phyloP scores from a whole-genome alignment of 768 basidiomycete species.

The Pleurotus tuoliensis region DNA sequence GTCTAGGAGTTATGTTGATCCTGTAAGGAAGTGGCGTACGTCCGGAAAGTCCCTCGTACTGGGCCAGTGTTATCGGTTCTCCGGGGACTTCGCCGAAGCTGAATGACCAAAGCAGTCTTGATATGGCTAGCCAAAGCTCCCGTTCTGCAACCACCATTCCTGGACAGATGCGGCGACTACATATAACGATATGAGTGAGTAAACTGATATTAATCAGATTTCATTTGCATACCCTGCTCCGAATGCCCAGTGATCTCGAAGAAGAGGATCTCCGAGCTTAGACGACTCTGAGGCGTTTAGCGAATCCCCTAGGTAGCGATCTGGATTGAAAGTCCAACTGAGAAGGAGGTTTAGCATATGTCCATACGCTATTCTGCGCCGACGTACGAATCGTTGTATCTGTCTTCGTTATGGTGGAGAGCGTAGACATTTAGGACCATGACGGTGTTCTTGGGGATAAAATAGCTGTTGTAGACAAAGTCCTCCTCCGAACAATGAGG shows the following conservation, averaged over 20 bases:
- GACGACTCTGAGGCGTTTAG: slow-evolving; percentile 26
- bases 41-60: slow-evolving; percentile 30
- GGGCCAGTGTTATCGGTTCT: slow-evolving; percentile 28
- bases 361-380: background rate
- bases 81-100: slow-evolving; percentile 20
- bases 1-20: slow-evolving; percentile 12
- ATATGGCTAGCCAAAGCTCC: slow-evolving; percentile 30
- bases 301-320: slow-evolving; percentile 28
- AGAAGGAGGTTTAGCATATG: background rate
- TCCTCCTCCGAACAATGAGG: slow-evolving; percentile 18
- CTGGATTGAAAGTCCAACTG: slow-evolving; percentile 26
- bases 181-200: background rate
- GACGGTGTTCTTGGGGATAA: slow-evolving; percentile 19
- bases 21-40: slow-evolving; percentile 27
- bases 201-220: background rate
- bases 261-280: slow-evolving; percentile 21
- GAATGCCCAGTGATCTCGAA: slow-evolving; percentile 34
- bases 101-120: slow-evolving; percentile 32
- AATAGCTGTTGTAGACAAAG: slow-evolving; percentile 19
- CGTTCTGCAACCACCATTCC: slow-evolving; percentile 31
- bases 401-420: slow-evolving; percentile 16
- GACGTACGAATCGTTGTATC: slow-evolving; percentile 23
- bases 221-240: slow-evolving; percentile 27
- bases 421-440: slow-evolving; percentile 21
- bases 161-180: slow-evolving; percentile 27